Base-by-base conservation (phyloP, 208 protist species). In the Porcisia hertigi region DNA sequence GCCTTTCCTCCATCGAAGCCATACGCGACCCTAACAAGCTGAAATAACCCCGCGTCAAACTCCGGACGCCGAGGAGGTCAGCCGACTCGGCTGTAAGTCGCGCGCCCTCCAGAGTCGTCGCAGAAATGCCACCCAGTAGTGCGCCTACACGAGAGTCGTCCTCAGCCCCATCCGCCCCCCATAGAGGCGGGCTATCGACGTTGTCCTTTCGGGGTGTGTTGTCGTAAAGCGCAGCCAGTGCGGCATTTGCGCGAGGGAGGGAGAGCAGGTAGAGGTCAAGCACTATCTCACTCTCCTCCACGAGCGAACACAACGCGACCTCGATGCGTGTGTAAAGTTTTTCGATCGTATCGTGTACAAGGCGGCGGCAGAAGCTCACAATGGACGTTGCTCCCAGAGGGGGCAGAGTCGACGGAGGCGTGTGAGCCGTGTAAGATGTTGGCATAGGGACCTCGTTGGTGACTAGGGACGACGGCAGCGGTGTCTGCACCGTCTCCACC, bases 271-370 rank as follows among this genome's bases (percentile, higher is more conserved):
- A 93, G 3, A 95, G 64, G 43, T 88, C 91, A 53, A 89, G 45
- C 30, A 95, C 88, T 39, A 91, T 82, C 47, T 92, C 83, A 66
- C 91, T 95, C 71, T 95, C 91, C 49, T 87, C 72, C 55, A 93
- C 86, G 7, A 95, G 80, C 34, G 88, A 85, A 20, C 77, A 76
- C 43, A 95, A 36, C 53, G 84, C 52, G 3, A 64, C 47, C 62
- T 95, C 91, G 49, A 93, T 79, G 36, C 85, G 70, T 16, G 18
- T 59, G 79, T 91, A 95, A 18, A 88, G 58, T 3, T 47, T 25
- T 55, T 89, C 83, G 43, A 88, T 72, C 49, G 76, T 80, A 66
- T 87, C 66, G 69, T 89, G 75, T 30, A 93, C 84, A 16, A 93
- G 82, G 20, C 65, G 74, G 5, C 88, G 84, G 81, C 86, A 92